Percentiles rank a stretch among this genome's conserved stretches.
These are phyloP conservation scores for Venturia asperata DNA, from an alignment of 2,329 filamentous ascomycete species.

Conservation along the genomic window DNA sequence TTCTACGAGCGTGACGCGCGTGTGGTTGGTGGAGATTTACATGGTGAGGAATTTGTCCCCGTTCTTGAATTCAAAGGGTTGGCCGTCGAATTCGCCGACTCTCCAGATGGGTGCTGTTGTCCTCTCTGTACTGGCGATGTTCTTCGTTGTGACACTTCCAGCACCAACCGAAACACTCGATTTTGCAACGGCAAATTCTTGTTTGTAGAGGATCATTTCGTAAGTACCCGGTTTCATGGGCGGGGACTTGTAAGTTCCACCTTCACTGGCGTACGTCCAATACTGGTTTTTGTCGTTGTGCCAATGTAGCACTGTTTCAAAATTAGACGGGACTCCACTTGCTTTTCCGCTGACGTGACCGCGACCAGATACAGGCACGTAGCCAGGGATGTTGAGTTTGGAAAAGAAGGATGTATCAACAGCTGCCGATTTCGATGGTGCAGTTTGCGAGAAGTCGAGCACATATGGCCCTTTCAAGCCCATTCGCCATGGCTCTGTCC, in stretches of 20 bases:
- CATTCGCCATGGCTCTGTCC: constrained; percentile 55
- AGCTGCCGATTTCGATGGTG: constrained; percentile 35
- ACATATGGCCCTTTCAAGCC: constrained; percentile 61
- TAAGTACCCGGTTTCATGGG: constrained; percentile 62
- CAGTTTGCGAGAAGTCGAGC: constrained; percentile 49
- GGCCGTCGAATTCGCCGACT: constrained; percentile 60
- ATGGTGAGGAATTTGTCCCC: constrained; percentile 45
- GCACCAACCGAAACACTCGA: constrained; percentile 41
- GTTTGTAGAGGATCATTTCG: constrained; percentile 59
- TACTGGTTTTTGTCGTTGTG: constrained; percentile 56
- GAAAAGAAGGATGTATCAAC: constrained; percentile 56
- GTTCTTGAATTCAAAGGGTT: constrained; percentile 54
- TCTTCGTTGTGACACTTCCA: constrained; percentile 42
- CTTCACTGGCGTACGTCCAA: constrained; percentile 52
- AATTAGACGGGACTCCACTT: constrained; percentile 46
- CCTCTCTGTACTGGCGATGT: constrained; percentile 45
- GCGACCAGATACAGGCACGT: constrained; percentile 48
- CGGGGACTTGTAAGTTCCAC: constrained; percentile 55
- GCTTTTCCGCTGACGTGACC: constrained; percentile 56
- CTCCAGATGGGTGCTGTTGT: constrained; percentile 52
- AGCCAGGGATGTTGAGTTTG: constrained; percentile 51
- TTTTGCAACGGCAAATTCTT: constrained; percentile 49
- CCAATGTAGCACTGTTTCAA: constrained; percentile 58
- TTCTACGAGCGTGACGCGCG: not conserved
- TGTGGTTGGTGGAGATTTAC: not conserved